Percentiles rank a stretch among this genome's conserved stretches.
Evolutionary conservation across 768 basidiomycete species (phyloP).

Genomic region (Amanita brunnescens): DNA sequence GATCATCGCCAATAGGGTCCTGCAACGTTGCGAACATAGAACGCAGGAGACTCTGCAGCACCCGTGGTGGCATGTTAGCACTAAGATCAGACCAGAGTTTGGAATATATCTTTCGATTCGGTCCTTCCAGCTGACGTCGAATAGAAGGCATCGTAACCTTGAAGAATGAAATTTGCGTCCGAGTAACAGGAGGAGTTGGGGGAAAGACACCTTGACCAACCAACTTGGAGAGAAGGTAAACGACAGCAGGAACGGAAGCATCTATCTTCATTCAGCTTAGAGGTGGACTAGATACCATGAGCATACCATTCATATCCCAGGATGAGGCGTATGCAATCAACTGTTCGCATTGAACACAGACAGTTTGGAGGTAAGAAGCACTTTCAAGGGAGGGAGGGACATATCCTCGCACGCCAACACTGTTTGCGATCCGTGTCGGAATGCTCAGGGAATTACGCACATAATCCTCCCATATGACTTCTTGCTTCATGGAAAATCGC

Average conservation of each 20-base stretch:
- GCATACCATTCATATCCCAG: slow-evolving; percentile 29
- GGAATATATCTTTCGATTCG: slow-evolving; percentile 29
- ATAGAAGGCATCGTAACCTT: slow-evolving; percentile 39
- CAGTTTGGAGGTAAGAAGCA: slow-evolving; percentile 42
- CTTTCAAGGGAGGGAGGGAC: slow-evolving; percentile 46
- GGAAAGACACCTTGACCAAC: slow-evolving; percentile 64
- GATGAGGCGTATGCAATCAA: slow-evolving; percentile 39
- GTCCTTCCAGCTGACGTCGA: slow-evolving; percentile 26
- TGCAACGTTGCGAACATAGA: slow-evolving; percentile 50
- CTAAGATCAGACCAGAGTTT: slow-evolving; percentile 41
- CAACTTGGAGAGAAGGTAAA: slow-evolving; percentile 56
- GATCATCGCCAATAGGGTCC: slow-evolving; percentile 20
- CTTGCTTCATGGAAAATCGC: slow-evolving; percentile 11
- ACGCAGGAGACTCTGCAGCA: slow-evolving; percentile 47
- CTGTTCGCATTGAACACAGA: slow-evolving; percentile 45
- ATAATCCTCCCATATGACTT: slow-evolving; percentile 66
- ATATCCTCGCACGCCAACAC: slow-evolving; percentile 32
- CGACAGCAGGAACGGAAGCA: slow-evolving; percentile 35
- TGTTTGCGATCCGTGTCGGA: slow-evolving; percentile 77
- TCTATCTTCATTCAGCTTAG: slow-evolving; percentile 7
- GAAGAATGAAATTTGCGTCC: slow-evolving; percentile 72
- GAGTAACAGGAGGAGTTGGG: slow-evolving; percentile 33
- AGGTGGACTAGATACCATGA: neutral
- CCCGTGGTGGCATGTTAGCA: slow-evolving; percentile 37
- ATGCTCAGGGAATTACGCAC: slow-evolving; percentile 56